Conservation (phyloP, 768 basidiomycete genomes). For the Boletus sp. region DNA sequence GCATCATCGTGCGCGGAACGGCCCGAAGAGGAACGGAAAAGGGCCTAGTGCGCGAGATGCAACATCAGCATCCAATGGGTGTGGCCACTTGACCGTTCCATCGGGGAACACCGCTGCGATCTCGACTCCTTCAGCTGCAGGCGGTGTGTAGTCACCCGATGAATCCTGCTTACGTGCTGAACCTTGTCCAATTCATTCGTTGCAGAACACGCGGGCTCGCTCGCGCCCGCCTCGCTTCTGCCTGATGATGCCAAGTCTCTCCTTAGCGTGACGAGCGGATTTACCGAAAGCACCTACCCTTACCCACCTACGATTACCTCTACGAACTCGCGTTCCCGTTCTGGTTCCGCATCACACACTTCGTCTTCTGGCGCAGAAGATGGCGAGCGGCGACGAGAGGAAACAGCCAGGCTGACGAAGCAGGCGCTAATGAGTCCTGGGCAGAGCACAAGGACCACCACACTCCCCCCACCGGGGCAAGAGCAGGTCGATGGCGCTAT, state of each 20-base stretch:
- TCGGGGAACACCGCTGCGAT: background rate
- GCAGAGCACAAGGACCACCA: constrained; percentile 28
- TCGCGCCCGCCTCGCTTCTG: constrained; percentile 17
- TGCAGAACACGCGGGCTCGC: constrained; percentile 16
- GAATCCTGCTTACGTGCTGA: constrained; percentile 11
- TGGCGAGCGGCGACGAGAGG: constrained; percentile 23
- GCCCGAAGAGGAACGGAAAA: constrained; percentile 5
- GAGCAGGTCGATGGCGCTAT: constrained; percentile 2
- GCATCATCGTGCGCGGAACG: constrained; percentile 4
- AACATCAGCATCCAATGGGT: background rate
- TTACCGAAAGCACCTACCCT: constrained; percentile 29
- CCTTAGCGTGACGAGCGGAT: constrained; percentile 27
- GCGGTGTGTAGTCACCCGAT: constrained; percentile 22
- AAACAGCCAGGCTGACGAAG: constrained; percentile 21
- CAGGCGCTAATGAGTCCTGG: constrained; percentile 23
- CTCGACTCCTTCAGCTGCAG: constrained; percentile 8
- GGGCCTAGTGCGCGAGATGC: background rate
- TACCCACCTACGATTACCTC: constrained; percentile 22
- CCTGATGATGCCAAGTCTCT: constrained; percentile 29
- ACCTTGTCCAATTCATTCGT: background rate
- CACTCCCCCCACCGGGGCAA: constrained; percentile 30
- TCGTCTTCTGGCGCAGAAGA: constrained; percentile 22
- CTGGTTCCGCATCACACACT: constrained; percentile 14
- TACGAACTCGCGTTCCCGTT: constrained; percentile 18
- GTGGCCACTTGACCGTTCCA: constrained; percentile 2